phyloP scores from a whole-genome alignment of 163 green algal genomes.

The Chlorella variabilis region DNA sequence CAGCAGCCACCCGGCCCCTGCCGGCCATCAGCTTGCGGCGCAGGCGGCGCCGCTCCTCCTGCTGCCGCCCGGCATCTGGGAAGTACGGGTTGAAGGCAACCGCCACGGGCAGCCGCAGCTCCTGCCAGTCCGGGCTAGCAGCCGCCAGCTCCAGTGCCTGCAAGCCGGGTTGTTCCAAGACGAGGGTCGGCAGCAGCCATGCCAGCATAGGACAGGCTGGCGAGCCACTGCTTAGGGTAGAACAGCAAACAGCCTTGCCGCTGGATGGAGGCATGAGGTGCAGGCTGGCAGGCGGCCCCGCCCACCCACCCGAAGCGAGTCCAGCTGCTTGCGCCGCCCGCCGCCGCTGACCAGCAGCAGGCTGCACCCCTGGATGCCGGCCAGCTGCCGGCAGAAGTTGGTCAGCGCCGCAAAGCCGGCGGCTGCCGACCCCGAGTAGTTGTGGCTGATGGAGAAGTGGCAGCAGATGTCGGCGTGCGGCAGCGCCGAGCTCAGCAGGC shows the following conservation, averaged over 20 bases:
- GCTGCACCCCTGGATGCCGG: not conserved
- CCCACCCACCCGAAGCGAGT: slow-evolving; percentile 34
- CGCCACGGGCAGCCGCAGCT: slow-evolving; percentile 26
- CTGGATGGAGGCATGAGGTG: not conserved
- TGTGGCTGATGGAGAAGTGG: slow-evolving; percentile 42
- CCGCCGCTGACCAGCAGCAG: slow-evolving; percentile 58
- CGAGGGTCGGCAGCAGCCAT: too few relatives aligned
- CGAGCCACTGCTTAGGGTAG: too few relatives aligned
- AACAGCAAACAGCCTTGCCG: not conserved
- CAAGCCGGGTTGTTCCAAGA: too few relatives aligned
- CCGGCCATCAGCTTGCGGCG: slow-evolving; percentile 46
- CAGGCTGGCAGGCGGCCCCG: not conserved
- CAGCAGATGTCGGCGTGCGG: not conserved
- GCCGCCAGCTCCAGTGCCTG: slow-evolving; percentile 17
- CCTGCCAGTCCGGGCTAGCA: not conserved
- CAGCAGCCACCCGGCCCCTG: slow-evolving; percentile 34
- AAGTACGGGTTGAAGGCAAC: slow-evolving; percentile 71
- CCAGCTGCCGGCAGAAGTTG: slow-evolving; percentile 1
- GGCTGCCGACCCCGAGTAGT: slow-evolving; percentile 21
- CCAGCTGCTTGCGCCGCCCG: slow-evolving; percentile 44
- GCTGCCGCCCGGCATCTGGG: slow-evolving; percentile 31
- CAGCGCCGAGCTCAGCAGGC: not conserved
- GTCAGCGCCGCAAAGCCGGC: slow-evolving; percentile 1
- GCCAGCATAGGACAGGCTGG: too few relatives aligned
- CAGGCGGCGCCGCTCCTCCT: slow-evolving; percentile 48